Evolutionary conservation across 78 protist species (phyloP).

Genomic region (slime mould (Dictyostelium discoideum)): dicty_2.7 NC_007088.5:5216501-5217000

Average conservation of each 20-base stretch:
- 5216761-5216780: constrained; percentile 68
- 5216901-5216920: background rate
- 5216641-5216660: constrained; percentile 97
- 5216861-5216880: background rate
- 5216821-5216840: background rate
- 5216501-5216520: constrained; percentile 89
- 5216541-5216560: constrained; percentile 27
- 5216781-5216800: constrained; percentile 73
- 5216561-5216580: too few relatives aligned
- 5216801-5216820: constrained; percentile 8
- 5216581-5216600: background rate
- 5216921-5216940: background rate
- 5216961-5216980: background rate
- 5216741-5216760: constrained; percentile 66
- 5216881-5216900: background rate
- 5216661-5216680: constrained; percentile 83
- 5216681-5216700: constrained; percentile 79
- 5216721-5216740: constrained; percentile 74
- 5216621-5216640: constrained; percentile 28
- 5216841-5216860: background rate
- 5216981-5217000: background rate
- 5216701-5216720: constrained; percentile 83
- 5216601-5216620: background rate
- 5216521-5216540: constrained; percentile 91
- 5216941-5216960: background rate